Base-by-base conservation (phyloP, 108 stramenopile species). In the Cyclotella kingstonii region DNA sequence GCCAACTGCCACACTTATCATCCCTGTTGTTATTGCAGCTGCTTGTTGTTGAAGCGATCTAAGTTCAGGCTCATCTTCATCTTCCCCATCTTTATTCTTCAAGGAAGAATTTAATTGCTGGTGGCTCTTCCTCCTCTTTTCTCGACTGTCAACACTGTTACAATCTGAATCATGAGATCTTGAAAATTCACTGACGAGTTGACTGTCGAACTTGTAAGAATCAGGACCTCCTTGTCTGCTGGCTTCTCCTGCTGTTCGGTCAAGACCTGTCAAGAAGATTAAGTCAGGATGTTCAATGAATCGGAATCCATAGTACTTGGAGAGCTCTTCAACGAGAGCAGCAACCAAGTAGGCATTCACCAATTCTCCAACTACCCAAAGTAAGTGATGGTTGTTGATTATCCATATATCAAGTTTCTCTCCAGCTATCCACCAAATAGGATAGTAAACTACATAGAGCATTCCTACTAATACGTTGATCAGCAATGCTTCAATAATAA, bases 301-400 rank as follows among this genome's bases (percentile, higher is more conserved):
- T 25, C 91, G 84, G 51, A 93, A 93, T 14, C 85, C 85, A 69
- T 90, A 93, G 66, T 93, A 93, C 60, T 93, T 93, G 79, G 86
- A 93, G 4, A 93, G 54, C 54, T 93, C 91, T 65, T 93, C 91
- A 0, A 84, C 82, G 0, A 87, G 56, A 1, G 91, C 83, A 9
- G 91, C 91, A 28, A 93, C 88, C 25, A 93, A 50, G 69, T 83
- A 93, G 14, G 91, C 91, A 70, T 84, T 82, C 68, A 87, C 19
- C 19, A 93, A 58, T 62, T 93, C 91, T 11, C 76, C 83, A 18
- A 82, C 17, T 29, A 88, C 76, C 85, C 82, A 86, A 40, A 89
- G 38, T 18, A 76, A 19, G n/a, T 54, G 61, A 44, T 81, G 71
- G 48, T 93, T 65, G 33, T 76, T 59, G 26, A 66, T 38, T 3